phyloP scores from a whole-genome alignment of 148 eudicot genomes.

The Heliosperma pusillum region DNA sequence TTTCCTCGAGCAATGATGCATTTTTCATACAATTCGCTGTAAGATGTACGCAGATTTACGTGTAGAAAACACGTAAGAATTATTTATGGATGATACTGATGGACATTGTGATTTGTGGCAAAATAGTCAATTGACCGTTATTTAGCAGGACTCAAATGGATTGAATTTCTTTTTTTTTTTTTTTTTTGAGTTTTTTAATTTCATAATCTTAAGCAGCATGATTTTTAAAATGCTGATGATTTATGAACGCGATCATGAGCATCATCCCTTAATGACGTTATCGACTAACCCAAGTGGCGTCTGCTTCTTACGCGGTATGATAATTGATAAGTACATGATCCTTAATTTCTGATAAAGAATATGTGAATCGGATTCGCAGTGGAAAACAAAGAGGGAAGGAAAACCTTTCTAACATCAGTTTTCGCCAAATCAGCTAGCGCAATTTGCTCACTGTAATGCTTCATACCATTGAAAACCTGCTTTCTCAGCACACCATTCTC shows the following conservation, averaged over 20 bases:
- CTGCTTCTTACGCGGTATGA: neutral
- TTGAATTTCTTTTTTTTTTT: too few species aligned
- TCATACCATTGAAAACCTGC: slow-evolving; percentile 56
- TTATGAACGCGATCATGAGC: neutral
- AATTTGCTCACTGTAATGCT: slow-evolving; percentile 66
- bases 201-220: neutral
- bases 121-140: neutral
- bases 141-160: too few species aligned
- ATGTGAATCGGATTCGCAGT: too few species aligned
- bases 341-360: too few species aligned
- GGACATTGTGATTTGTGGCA: neutral
- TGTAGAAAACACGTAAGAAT: too few species aligned
- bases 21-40: neutral
- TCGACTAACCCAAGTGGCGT: neutral
- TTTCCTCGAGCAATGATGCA: too few species aligned
- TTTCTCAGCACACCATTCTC: slow-evolving; percentile 57
- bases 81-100: neutral
- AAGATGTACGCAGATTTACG: neutral
- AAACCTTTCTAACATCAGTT: slow-evolving; percentile 73
- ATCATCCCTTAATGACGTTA: neutral
- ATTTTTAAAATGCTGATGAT: neutral
- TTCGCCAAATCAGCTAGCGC: slow-evolving; percentile 69
- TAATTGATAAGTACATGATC: too few species aligned
- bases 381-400: too few species aligned
- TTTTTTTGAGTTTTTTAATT: too few species aligned